A percentile compares a stretch with the other conserved stretches of the same genome.
phyloP scores from a whole-genome alignment of 768 basidiomycete species.

The Trametopsis cervina region DNA sequence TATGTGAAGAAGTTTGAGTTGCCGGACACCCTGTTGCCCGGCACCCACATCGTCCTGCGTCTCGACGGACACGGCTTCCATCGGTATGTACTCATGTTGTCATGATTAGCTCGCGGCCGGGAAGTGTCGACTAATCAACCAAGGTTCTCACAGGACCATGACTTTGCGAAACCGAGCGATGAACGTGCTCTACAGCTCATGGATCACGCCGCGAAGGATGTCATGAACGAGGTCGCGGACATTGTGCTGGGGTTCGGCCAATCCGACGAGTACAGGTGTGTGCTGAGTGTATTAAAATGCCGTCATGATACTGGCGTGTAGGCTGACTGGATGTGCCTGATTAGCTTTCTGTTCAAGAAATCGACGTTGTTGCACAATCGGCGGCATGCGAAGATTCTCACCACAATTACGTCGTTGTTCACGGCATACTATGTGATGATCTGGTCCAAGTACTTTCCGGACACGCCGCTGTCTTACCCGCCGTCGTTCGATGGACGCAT shows the following conservation, averaged over 20 bases:
- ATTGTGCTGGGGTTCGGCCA: constrained; percentile 89
- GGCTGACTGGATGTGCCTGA: background rate
- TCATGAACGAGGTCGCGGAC: constrained; percentile 82
- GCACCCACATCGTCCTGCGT: constrained; percentile 78
- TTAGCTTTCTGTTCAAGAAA: constrained; percentile 83
- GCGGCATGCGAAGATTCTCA: constrained; percentile 79
- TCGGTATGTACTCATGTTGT: constrained; percentile 43
- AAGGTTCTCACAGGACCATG: constrained; percentile 82
- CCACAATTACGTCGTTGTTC: constrained; percentile 78
- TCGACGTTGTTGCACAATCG: constrained; percentile 77
- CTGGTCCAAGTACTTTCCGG: constrained; percentile 78
- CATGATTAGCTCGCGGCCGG: too few relatives aligned
- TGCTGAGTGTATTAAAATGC: too few relatives aligned
- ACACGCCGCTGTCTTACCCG: constrained; percentile 65
- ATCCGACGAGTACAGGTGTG: constrained; percentile 93
- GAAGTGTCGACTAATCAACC: too few relatives aligned
- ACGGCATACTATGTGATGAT: constrained; percentile 86
- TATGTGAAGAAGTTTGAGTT: constrained; percentile 90
- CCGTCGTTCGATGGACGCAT: constrained; percentile 92
- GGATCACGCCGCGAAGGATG: constrained; percentile 78
- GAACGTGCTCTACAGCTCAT: constrained; percentile 78
- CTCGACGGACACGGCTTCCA: constrained; percentile 94
- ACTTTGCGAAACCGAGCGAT: constrained; percentile 90
- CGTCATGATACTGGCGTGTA: background rate
- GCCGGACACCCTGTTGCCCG: constrained; percentile 78